These are phyloP conservation scores for Veloporphyrellus conicus DNA, from an alignment of 1,284 basidiomycete genomes.

Conservation along the genomic window DNA sequence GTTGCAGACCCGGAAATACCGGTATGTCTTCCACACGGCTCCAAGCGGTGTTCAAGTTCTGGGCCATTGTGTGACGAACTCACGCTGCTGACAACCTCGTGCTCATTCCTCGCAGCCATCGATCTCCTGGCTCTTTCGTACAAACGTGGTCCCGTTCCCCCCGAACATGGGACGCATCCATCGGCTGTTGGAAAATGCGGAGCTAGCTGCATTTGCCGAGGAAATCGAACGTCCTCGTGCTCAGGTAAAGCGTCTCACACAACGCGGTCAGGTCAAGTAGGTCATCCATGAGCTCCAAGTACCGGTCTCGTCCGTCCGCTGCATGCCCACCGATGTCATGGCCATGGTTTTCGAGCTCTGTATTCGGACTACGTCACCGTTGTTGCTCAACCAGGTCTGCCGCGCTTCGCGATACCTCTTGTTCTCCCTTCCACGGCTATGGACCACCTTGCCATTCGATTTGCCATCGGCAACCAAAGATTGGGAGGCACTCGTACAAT, in stretches of 20 bases:
- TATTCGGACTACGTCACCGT: conserved; percentile 7
- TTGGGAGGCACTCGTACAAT: conserved; percentile 28
- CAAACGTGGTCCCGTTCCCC: conserved; percentile 27
- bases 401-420: conserved; percentile 30
- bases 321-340: conserved; percentile 33
- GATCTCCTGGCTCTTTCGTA: conserved; percentile 28
- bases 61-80: no score
- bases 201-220: conserved; percentile 12
- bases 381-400: conserved; percentile 30
- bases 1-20: conserved; percentile 21
- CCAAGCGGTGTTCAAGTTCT: no score
- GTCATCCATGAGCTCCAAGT: conserved; percentile 29
- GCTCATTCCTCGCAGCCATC: conserved; percentile 20
- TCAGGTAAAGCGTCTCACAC: conserved; percentile 19
- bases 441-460: conserved; percentile 24
- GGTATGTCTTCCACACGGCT: no score
- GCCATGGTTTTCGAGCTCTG: conserved; percentile 27
- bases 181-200: conserved; percentile 11
- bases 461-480: conserved; percentile 19
- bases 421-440: conserved; percentile 30
- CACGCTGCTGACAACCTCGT: no score
- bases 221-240: conserved; percentile 25
- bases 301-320: conserved; percentile 30
- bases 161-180: conserved; percentile 17
- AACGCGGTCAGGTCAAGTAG: conserved; percentile 1